These are phyloP conservation scores for Cyanodermella asteris DNA, from an alignment of 2,329 filamentous ascomycete species.

Conservation along the genomic window DNA sequence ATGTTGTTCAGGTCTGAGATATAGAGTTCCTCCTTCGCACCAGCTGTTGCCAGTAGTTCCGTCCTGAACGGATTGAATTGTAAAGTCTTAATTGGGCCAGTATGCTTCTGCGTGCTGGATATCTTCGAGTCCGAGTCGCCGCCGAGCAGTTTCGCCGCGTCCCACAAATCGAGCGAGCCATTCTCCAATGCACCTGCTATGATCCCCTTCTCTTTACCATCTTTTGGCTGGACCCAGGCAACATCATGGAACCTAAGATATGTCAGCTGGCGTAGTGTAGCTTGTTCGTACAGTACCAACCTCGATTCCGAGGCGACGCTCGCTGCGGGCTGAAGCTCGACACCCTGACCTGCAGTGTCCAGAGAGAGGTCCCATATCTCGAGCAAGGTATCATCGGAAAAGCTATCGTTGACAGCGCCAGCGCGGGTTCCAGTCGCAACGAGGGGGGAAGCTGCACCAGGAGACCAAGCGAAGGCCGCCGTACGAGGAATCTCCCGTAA, in stretches of 20 bases:
- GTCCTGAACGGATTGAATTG: constrained; percentile 91
- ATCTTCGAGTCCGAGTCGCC: constrained; percentile 51
- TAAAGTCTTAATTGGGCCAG: constrained; percentile 74
- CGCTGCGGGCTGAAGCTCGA: constrained; percentile 68
- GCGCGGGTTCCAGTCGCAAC: constrained; percentile 86
- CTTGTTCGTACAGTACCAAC: constrained; percentile 26
- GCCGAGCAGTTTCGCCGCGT: constrained; percentile 47
- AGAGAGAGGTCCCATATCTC: constrained; percentile 90
- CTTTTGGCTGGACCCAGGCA: constrained; percentile 70
- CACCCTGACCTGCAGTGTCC: constrained; percentile 49
- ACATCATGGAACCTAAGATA: constrained; percentile 78
- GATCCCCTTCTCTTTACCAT: constrained; percentile 61
- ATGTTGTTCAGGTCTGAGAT: constrained; percentile 88
- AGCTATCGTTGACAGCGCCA: constrained; percentile 88
- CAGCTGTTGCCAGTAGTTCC: constrained; percentile 78
- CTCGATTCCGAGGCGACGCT: constrained; percentile 76
- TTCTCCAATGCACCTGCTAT: constrained; percentile 92
- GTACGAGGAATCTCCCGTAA: constrained; percentile 91
- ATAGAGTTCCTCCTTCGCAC: constrained; percentile 87
- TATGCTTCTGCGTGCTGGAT: constrained; percentile 74
- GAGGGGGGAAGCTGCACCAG: constrained; percentile 54
- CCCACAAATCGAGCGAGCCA: constrained; percentile 82
- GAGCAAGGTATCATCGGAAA: constrained; percentile 89
- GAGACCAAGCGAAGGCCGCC: constrained; percentile 92
- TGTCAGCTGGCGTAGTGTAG: constrained; percentile 1